These are phyloP conservation scores for Candida jianshihensis DNA, from an alignment of 805 yeast genomes.

Conservation along the genomic window DNA sequence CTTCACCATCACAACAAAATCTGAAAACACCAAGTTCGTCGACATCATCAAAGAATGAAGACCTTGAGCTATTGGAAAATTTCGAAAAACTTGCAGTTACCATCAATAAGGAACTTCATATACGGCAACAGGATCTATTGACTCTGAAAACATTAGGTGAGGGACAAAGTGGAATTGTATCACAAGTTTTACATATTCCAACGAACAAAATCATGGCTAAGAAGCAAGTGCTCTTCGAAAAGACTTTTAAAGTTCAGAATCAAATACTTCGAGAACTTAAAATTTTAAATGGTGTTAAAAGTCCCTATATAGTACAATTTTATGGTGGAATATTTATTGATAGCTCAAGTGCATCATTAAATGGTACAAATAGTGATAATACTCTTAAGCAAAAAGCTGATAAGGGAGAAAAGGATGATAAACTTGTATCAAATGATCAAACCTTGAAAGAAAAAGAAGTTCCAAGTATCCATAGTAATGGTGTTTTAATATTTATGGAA, in stretches of 20 bases:
- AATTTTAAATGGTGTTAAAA: constrained; percentile 84
- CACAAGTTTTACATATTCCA: constrained; percentile 83
- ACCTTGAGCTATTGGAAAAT: constrained; percentile 31
- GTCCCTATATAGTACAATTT: constrained; percentile 78
- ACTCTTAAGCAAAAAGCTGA: constrained; percentile 3
- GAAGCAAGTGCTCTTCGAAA: constrained; percentile 80
- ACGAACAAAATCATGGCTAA: constrained; percentile 86
- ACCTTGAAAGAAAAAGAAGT: constrained; percentile 13
- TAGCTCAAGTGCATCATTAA: constrained; percentile 21
- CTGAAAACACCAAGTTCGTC: constrained; percentile 17
- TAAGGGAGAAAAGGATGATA: not conserved
- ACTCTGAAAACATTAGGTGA: constrained; percentile 75
- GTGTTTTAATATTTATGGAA: constrained; percentile 90
- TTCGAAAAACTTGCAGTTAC: constrained; percentile 46
- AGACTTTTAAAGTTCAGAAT: constrained; percentile 67
- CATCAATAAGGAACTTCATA: constrained; percentile 44
- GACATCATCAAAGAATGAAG: constrained; percentile 27
- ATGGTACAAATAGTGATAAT: constrained; percentile 2
- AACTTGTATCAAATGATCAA: too few species aligned
- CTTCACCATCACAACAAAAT: constrained; percentile 4
- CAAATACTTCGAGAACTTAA: constrained; percentile 85
- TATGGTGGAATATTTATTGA: constrained; percentile 82
- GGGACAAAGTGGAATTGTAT: constrained; percentile 92
- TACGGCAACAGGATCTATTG: constrained; percentile 62
- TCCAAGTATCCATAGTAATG: constrained; percentile 32